These are phyloP conservation scores for Xylaria telfairii DNA, from an alignment of 495 filamentous ascomycete species.

Conservation along the genomic window DNA sequence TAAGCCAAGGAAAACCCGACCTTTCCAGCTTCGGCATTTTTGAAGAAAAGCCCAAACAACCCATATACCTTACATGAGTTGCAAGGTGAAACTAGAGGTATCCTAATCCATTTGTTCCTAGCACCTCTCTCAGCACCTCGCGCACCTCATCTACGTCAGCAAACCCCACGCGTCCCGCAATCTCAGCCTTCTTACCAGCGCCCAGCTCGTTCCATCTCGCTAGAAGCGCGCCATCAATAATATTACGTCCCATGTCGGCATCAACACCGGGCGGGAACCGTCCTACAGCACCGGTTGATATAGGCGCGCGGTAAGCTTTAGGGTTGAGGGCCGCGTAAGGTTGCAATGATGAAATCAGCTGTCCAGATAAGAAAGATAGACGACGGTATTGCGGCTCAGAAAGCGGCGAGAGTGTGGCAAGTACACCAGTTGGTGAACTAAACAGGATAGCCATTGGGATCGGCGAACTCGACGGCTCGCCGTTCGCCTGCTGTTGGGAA, in stretches of 20 bases:
- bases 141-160: slow-evolving; percentile 64
- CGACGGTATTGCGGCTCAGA: slow-evolving; percentile 82
- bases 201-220: slow-evolving; percentile 74
- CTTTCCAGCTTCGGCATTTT: slow-evolving; percentile 27
- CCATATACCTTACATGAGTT: neutral
- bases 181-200: slow-evolving; percentile 69
- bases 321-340: slow-evolving; percentile 83
- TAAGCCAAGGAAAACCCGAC: slow-evolving; percentile 26
- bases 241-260: slow-evolving; percentile 53
- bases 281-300: slow-evolving; percentile 36
- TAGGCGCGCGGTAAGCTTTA: slow-evolving; percentile 67
- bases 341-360: slow-evolving; percentile 76
- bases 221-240: slow-evolving; percentile 58
- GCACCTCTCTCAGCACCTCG: slow-evolving; percentile 59
- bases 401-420: slow-evolving; percentile 79
- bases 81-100: slow-evolving; percentile 28
- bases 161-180: slow-evolving; percentile 68
- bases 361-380: slow-evolving; percentile 78
- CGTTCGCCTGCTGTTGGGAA: slow-evolving; percentile 48
- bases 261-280: slow-evolving; percentile 48
- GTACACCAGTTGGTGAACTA: slow-evolving; percentile 72
- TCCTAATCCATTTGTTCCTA: slow-evolving; percentile 33
- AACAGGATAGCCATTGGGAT: slow-evolving; percentile 69
- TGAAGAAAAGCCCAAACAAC: neutral
- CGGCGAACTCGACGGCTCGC: slow-evolving; percentile 17